Evolutionary conservation across 2,329 filamentous ascomycete species (phyloP), one percentile per base, ranked within the genome.

Genomic region (Microthyrium microscopicum): DNA sequence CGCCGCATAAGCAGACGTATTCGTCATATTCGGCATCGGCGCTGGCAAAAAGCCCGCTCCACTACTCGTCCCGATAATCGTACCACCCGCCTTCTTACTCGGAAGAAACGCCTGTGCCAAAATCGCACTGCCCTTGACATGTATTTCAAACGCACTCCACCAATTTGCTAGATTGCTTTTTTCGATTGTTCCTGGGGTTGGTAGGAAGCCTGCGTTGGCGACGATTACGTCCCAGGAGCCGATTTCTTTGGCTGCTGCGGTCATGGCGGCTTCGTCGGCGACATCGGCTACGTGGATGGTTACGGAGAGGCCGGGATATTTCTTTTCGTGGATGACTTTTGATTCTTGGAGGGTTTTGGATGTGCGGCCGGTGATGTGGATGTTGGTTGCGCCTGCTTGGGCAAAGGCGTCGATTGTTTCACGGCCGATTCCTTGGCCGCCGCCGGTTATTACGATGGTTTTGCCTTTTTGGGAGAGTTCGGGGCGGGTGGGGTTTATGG

Each of bases 351-450:
- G 32, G n/a, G 26, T 15, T 20, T n/a, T n/a, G n/a, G n/a, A n/a
- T n/a, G 48, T 46, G 15, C 62, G 57, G 17, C 61, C 61, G 1
- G 64, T 42, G 5, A 68, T 49, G 6, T 51, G 53, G 30, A 68
- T 59, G 1, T 47, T 46, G 27, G 52, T 45, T 1, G 60, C 60
- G 5, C 60, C 58, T 35, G 62, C 59, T 40, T 46, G 29, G 8
- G 61, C 61, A 33, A 64, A 66, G 39, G 42, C 46, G 17, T 33
- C 45, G 5, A 59, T 58, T 5, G 54, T 63, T 30, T 50, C 56
- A 26, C 49, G 50, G 21, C 62, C 61, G 24, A 66, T 64, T 5
- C 61, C 62, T 8, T 44, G 55, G 3, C 60, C 59, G 0, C 56
- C 60, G 15, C 60, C 61, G 3, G 61, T 66, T 11, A 62, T 41